Base-by-base conservation (phyloP, 2,329 filamentous ascomycete genomes). In the Aspergillus awamori region DNA sequence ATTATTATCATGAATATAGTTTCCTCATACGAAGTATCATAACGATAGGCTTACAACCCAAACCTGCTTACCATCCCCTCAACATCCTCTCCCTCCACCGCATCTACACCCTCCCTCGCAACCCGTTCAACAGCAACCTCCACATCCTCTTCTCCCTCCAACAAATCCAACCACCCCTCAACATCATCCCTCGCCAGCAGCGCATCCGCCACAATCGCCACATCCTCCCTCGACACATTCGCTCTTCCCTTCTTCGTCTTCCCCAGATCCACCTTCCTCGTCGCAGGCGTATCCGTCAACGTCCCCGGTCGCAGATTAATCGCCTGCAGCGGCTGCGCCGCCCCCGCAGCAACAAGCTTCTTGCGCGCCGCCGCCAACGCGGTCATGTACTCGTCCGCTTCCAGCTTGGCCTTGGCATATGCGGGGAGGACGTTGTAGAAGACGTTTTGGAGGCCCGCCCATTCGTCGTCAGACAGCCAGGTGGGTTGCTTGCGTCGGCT, bases 321-420 rank as follows among this genome's bases (percentile, higher is more conserved):
- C 20, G 80, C 80, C 68, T 80, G 78, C 63, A 85, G 83, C 0
- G 69, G 66, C 0, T 60, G 26, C 36, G 63, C 57, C 38, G 41
- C 39, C 8, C 61, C 64, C 0, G 51, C 38, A 0, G 60, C 52
- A 3, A 65, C 53, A n/a, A 69, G 62, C 22, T 63, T 62, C 54
- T 72, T 71, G 22, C 76, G 71, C 65, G 69, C 72, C 58, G 72
- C 72, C 8, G 77, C 74, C 38, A 81, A 67, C 4, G 82, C 79
- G 8, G 81, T 81, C 66, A 86, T 73, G 54, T 82, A 82, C 71
- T 86, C 83, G 63, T 86, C 84, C 1, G 84, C 83, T 22, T 82
- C 83, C 28, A 84, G 76, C 66, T 86, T 86, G 17, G 84, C 84
- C 45, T 81, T 76, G 64, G 77, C 81, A 67, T 86, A 86, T 10